Percentiles rank a stretch among this genome's conserved stretches.
Conservation (phyloP, 2,329 filamentous ascomycete species). For the Fusarium vanettenii region DNA sequence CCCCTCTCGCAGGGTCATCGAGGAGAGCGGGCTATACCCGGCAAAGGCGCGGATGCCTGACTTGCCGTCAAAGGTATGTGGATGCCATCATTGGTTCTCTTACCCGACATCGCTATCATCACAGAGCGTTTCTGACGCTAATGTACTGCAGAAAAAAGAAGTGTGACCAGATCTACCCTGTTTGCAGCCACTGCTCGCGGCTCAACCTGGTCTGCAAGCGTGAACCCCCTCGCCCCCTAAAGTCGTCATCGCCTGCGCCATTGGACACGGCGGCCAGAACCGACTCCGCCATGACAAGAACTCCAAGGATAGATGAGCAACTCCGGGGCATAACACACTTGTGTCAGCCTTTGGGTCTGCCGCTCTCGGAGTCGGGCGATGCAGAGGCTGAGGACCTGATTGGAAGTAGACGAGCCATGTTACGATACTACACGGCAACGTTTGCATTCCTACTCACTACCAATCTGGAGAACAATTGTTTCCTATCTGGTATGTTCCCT, state of each 20-base stretch:
- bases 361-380: not conserved
- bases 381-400: not conserved
- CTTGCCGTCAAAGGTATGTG: slow-evolving; percentile 30
- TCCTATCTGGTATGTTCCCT: not conserved
- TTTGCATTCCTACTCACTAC: not conserved
- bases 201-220: not conserved
- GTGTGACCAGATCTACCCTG: not conserved
- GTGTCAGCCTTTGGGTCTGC: not conserved
- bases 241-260: not conserved
- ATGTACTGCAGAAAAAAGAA: not conserved
- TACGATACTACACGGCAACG: not conserved
- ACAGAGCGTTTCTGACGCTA: not conserved
- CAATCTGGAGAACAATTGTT: not conserved
- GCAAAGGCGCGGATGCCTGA: slow-evolving; percentile 35
- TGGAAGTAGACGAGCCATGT: not conserved
- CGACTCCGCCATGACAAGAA: not conserved
- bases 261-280: not conserved
- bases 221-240: not conserved
- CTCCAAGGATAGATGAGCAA: not conserved
- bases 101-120: not conserved
- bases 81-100: not conserved
- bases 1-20: not conserved
- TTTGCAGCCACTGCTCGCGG: not conserved
- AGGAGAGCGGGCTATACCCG: slow-evolving; percentile 30
- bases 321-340: not conserved